Evolutionary conservation across 495 filamentous ascomycete genomes (phyloP).

Genomic region (Aspergillus saccharolyticus): DNA sequence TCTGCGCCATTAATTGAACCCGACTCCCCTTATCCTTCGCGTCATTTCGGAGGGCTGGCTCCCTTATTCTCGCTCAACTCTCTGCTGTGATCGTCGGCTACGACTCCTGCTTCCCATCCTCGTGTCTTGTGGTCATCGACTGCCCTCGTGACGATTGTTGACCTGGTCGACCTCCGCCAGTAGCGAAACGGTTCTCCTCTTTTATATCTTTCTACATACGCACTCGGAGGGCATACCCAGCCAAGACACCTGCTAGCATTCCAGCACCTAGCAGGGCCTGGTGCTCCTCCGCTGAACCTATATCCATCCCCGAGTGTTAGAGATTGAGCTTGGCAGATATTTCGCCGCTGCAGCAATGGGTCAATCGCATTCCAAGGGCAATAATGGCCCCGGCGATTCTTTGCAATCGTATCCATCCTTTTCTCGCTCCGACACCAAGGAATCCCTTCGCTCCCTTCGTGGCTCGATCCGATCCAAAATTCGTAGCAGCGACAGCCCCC

Average conservation of each 20-base stretch:
- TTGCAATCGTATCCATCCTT: conserved; percentile 86
- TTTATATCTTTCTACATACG: conserved; percentile 21
- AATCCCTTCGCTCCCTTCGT: conserved; percentile 81
- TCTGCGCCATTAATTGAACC: conserved; percentile 2
- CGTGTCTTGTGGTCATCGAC: conserved; percentile 1
- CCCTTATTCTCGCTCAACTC: neutral
- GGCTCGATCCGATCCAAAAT: conserved; percentile 73
- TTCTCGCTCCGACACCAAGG: conserved; percentile 89
- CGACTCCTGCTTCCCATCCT: neutral
- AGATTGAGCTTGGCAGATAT: conserved; percentile 34
- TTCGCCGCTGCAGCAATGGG: conserved; percentile 61
- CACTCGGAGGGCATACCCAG: conserved; percentile 15
- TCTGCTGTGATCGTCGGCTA: conserved; percentile 1
- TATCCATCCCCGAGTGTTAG: conserved; percentile 24
- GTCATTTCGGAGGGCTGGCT: conserved; percentile 1
- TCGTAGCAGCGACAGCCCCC: conserved; percentile 66
- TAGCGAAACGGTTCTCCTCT: neutral
- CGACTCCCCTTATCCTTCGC: conserved; percentile 1
- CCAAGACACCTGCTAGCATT: conserved; percentile 35
- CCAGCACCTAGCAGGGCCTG: conserved; percentile 27
- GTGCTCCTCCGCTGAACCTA: conserved; percentile 24
- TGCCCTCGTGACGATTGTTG: neutral
- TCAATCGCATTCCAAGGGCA: conserved; percentile 82
- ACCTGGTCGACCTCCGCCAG: neutral
- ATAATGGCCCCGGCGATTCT: conserved; percentile 50